phyloP scores from a whole-genome alignment of 106 monocot species.

The Gastrodia elata region DNA sequence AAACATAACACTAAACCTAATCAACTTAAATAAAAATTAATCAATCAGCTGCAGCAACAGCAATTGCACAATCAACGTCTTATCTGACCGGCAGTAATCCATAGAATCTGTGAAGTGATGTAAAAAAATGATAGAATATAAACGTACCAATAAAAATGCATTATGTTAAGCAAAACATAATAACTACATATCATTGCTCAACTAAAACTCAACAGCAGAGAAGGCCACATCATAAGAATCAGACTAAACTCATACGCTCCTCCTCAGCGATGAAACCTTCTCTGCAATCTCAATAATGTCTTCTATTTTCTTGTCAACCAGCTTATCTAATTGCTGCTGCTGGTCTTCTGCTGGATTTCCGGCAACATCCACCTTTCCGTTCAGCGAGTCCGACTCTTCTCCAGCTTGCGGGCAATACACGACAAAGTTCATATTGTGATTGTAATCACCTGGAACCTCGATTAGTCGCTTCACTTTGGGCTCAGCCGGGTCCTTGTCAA shows the following conservation, averaged over 20 bases:
- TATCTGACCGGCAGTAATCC: background rate
- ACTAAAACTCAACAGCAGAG: background rate
- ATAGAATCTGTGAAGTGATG: background rate
- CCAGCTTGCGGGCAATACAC: conserved; percentile 24
- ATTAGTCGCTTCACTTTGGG: conserved; percentile 38
- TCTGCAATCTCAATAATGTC: conserved; percentile 44
- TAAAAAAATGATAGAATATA: background rate
- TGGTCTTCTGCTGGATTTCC: conserved; percentile 55
- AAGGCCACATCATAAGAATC: background rate
- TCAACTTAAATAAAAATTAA: background rate
- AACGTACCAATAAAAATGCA: background rate
- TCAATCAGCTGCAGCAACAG: background rate
- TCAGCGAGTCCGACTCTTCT: conserved; percentile 16
- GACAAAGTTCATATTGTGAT: conserved; percentile 61
- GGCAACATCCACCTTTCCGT: conserved; percentile 14
- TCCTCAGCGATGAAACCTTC: conserved; percentile 34
- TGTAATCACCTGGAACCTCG: conserved; percentile 57
- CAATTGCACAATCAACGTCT: background rate
- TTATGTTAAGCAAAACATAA: background rate
- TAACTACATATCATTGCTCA: background rate
- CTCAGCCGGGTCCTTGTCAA: conserved; percentile 45
- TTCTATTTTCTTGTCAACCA: conserved; percentile 59
- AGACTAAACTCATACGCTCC: background rate
- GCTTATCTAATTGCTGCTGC: conserved; percentile 59
- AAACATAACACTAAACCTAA: background rate